These are phyloP conservation scores for Fusarium nanum DNA, from an alignment of 2,329 filamentous ascomycete genomes.

Conservation along the genomic window DNA sequence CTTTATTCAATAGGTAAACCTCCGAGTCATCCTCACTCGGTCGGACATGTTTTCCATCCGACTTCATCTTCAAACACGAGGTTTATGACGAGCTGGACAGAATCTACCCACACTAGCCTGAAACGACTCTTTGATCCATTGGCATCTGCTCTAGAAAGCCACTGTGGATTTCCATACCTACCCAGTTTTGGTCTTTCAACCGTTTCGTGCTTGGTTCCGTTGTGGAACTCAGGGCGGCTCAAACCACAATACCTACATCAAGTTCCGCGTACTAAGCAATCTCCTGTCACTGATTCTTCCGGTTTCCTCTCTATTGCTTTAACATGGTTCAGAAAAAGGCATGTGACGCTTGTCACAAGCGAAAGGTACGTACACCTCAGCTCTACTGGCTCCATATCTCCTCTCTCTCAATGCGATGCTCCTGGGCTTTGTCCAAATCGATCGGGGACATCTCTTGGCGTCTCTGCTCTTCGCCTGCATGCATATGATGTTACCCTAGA, in stretches of 20 bases:
- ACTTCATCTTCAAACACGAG: not conserved
- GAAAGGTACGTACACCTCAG: conserved; percentile 37
- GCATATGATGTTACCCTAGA: not conserved
- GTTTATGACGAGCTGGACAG: not conserved
- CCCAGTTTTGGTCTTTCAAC: not conserved
- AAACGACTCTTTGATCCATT: not conserved
- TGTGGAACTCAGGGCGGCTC: not conserved
- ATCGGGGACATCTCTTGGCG: conserved; percentile 16
- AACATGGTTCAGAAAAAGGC: conserved; percentile 33
- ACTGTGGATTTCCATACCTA: not conserved
- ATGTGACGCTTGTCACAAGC: conserved; percentile 42
- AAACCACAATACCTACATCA: not conserved
- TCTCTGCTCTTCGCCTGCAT: not conserved
- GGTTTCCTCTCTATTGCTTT: not conserved
- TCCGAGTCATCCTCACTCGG: not conserved
- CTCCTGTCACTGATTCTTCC: not conserved
- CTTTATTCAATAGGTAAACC: not conserved
- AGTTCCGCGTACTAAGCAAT: not conserved
- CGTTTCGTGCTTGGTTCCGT: not conserved
- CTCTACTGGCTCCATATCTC: not conserved
- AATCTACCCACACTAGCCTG: not conserved
- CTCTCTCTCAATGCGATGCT: not conserved
- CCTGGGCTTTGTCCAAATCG: not conserved
- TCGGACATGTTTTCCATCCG: conserved; percentile 18
- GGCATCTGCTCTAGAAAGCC: not conserved